Percentiles rank a stretch among this genome's conserved stretches.
These are phyloP conservation scores for Bruguiera sexangula DNA, from an alignment of 345 rosid genomes.

Conservation along the genomic window DNA sequence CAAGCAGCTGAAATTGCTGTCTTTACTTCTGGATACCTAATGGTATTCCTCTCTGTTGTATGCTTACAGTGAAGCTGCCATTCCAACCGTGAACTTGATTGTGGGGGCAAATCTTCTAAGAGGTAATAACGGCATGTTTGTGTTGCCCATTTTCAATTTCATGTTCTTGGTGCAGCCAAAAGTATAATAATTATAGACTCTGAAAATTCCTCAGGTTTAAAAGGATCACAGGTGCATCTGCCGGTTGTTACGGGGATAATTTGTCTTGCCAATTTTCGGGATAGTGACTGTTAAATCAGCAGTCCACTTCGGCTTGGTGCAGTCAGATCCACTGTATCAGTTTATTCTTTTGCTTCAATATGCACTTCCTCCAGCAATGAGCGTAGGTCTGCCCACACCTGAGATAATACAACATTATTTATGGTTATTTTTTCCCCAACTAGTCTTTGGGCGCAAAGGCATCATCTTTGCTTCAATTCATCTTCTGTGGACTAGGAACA, in stretches of 20 bases:
- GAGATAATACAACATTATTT: background rate
- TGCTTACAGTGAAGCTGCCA: slow-evolving; percentile 39
- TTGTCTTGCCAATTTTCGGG: slow-evolving; percentile 36
- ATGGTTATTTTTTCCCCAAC: background rate
- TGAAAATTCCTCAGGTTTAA: slow-evolving; percentile 37
- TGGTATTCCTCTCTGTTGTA: background rate
- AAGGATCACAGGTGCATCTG: slow-evolving; percentile 26
- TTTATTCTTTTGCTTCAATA: slow-evolving; percentile 53
- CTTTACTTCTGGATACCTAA: background rate
- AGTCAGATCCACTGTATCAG: slow-evolving; percentile 38
- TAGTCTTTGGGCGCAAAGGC: no score
- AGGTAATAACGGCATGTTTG: slow-evolving; percentile 16
- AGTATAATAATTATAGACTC: background rate
- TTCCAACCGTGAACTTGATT: slow-evolving; percentile 38
- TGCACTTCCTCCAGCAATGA: slow-evolving; percentile 54
- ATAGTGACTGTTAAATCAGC: slow-evolving; percentile 34
- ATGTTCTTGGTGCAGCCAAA: background rate
- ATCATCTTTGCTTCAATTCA: background rate
- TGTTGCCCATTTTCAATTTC: background rate
- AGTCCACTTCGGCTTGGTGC: slow-evolving; percentile 28
- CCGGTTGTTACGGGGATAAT: slow-evolving; percentile 33
- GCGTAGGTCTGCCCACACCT: slow-evolving; percentile 29
- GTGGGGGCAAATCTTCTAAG: slow-evolving; percentile 50
- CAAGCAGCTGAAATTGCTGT: background rate
- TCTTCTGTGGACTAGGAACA: background rate